Conservation (phyloP, 306 rosid genomes). For the Styphnolobium japonicum region DNA sequence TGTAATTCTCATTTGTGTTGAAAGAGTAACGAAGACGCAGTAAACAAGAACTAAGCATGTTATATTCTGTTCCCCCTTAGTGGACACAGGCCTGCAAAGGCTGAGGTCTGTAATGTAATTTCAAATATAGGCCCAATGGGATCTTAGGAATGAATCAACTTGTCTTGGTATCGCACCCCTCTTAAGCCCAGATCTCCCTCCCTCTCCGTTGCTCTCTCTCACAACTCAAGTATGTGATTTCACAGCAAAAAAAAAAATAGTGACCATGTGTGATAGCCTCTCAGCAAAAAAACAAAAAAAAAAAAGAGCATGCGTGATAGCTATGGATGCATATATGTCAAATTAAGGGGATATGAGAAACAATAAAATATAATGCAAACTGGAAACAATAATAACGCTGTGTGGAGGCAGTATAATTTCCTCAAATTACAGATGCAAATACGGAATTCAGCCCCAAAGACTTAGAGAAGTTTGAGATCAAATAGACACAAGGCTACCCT, state of each 20-base stretch:
- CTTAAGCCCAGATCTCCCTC: neutral
- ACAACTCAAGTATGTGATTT: neutral
- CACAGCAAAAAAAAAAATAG: neutral
- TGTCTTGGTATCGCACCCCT: neutral
- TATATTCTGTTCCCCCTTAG: neutral
- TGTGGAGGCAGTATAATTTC: constrained; percentile 17
- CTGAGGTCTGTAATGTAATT: neutral
- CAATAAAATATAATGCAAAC: neutral
- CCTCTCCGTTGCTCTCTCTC: neutral
- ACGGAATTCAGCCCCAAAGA: constrained; percentile 3
- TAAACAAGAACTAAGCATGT: neutral
- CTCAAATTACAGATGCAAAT: constrained; percentile 30
- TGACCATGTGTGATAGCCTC: no score
- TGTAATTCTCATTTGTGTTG: no score
- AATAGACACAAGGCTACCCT: neutral
- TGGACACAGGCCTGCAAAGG: neutral
- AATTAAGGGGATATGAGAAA: neutral
- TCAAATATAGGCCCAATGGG: neutral
- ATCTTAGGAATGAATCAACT: no score
- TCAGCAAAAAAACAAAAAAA: no score
- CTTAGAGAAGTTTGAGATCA: neutral
- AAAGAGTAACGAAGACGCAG: no score
- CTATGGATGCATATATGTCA: neutral
- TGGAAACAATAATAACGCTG: neutral
- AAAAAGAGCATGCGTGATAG: neutral